phyloP scores from a whole-genome alignment of 2,329 filamentous ascomycete species.

The Sordariomycetes sp. region DNA sequence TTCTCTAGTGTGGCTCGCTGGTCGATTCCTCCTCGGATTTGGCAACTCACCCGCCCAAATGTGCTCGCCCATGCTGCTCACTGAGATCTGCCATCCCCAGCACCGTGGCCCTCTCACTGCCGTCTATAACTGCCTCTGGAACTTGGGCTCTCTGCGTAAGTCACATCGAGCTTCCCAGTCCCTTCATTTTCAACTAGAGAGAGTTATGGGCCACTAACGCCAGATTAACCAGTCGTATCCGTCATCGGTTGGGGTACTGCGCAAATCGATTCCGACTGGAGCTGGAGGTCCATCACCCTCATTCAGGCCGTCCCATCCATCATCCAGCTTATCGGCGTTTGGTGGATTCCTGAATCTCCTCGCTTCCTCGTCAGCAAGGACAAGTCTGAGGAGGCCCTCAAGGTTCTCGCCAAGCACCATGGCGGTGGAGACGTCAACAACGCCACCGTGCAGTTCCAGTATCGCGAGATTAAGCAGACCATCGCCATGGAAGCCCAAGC shows the following conservation, averaged over 20 bases:
- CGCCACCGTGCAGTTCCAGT: conserved; percentile 51
- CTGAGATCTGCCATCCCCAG: conserved; percentile 55
- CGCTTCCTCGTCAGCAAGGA: conserved; percentile 53
- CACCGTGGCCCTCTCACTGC: conserved; percentile 52
- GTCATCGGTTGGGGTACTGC: conserved; percentile 52
- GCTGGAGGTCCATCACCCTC: conserved; percentile 52
- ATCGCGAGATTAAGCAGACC: conserved; percentile 51
- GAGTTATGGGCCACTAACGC: not conserved
- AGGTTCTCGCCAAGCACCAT: conserved; percentile 49
- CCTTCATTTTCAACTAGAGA: not conserved
- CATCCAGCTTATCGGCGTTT: conserved; percentile 47
- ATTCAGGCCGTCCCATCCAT: conserved; percentile 48
- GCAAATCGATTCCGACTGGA: conserved; percentile 44
- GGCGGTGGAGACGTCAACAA: conserved; percentile 46
- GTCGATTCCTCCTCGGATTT: conserved; percentile 37
- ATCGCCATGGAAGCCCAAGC: conserved; percentile 41
- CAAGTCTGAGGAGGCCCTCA: conserved; percentile 45
- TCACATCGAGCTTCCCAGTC: not conserved
- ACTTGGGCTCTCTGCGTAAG: conserved; percentile 31
- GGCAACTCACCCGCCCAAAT: conserved; percentile 52
- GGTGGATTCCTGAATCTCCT: conserved; percentile 54
- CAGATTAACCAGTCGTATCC: conserved; percentile 28
- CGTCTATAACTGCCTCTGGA: conserved; percentile 58
- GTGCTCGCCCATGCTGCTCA: conserved; percentile 48
- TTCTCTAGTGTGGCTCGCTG: conserved; percentile 19